Percentiles rank a stretch among this genome's conserved stretches.
phyloP scores from a whole-genome alignment of 495 filamentous ascomycete species.

The Neurospora sp. region DNA sequence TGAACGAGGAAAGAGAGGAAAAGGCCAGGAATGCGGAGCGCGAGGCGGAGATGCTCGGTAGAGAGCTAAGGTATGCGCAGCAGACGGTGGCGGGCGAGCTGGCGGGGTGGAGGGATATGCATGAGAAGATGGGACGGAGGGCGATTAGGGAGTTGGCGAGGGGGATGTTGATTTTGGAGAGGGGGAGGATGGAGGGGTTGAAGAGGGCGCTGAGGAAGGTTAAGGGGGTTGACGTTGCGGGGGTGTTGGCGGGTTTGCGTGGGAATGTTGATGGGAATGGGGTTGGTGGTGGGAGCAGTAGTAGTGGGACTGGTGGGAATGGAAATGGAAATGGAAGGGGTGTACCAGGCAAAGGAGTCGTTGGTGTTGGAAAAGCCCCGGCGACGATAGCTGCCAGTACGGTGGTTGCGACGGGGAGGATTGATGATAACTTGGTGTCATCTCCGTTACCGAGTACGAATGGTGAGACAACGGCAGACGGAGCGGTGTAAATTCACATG shows the following conservation, averaged over 20 bases:
- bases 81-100: constrained; percentile 85
- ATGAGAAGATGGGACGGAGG: constrained; percentile 63
- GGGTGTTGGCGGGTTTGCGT: not conserved
- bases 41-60: constrained; percentile 56
- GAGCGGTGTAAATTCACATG: not conserved
- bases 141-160: constrained; percentile 67
- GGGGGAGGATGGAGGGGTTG: constrained; percentile 69
- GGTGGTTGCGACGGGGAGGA: not conserved
- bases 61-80: constrained; percentile 84
- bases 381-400: not conserved
- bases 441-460: not conserved
- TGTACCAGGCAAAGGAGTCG: not conserved
- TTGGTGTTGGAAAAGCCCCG: not conserved
- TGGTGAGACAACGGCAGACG: not conserved
- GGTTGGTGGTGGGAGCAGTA: no score
- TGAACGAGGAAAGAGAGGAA: constrained; percentile 68
- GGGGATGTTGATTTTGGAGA: constrained; percentile 69
- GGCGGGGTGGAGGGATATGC: constrained; percentile 86
- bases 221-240: constrained; percentile 15
- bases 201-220: constrained; percentile 59
- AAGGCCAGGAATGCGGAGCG: constrained; percentile 54
- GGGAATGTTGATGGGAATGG: no score
- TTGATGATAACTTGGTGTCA: not conserved
- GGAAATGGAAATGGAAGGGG: not conserved
- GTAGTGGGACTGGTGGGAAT: no score